Percentiles rank a stretch among this genome's conserved stretches.
These are phyloP conservation scores for Colletotrichum endophyticum DNA, from an alignment of 2,329 filamentous ascomycete species.

Conservation along the genomic window DNA sequence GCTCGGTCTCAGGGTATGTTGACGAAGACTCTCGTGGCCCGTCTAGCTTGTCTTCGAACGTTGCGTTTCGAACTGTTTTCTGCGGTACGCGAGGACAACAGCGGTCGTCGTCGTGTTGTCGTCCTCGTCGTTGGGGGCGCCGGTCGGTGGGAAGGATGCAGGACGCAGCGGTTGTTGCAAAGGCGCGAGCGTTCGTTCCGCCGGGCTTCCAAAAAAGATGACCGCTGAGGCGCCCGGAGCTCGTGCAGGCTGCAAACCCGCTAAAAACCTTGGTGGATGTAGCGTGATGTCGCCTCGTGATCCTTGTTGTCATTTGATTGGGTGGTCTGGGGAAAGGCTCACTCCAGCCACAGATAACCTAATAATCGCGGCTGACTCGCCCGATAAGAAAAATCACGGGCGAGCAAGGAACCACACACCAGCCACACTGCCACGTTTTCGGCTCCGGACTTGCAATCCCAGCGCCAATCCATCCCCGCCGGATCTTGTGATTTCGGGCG, in stretches of 20 bases:
- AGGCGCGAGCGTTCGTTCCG: slow-evolving; percentile 11
- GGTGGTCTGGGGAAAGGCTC: neutral
- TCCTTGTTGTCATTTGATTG: slow-evolving; percentile 17
- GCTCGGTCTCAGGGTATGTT: neutral
- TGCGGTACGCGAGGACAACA: neutral
- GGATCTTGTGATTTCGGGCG: neutral
- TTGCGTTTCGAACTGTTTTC: neutral
- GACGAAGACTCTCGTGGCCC: neutral
- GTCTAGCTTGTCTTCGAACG: neutral
- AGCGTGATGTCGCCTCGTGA: slow-evolving; percentile 24
- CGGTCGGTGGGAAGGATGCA: neutral
- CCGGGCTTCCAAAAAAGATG: slow-evolving; percentile 10
- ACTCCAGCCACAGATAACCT: slow-evolving; percentile 1
- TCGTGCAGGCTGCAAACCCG: slow-evolving; percentile 18
- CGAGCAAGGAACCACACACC: neutral
- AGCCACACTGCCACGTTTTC: neutral
- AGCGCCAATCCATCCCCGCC: neutral
- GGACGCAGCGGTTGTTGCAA: neutral
- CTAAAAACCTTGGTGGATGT: slow-evolving; percentile 12
- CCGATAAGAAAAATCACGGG: neutral
- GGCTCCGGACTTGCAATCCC: neutral
- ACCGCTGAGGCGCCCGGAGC: slow-evolving; percentile 17
- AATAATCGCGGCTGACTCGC: neutral
- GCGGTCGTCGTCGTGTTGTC: neutral
- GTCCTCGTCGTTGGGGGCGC: neutral